These are phyloP conservation scores for Colletotrichum sp. DNA, from an alignment of 2,329 filamentous ascomycete genomes.

Conservation along the genomic window DNA sequence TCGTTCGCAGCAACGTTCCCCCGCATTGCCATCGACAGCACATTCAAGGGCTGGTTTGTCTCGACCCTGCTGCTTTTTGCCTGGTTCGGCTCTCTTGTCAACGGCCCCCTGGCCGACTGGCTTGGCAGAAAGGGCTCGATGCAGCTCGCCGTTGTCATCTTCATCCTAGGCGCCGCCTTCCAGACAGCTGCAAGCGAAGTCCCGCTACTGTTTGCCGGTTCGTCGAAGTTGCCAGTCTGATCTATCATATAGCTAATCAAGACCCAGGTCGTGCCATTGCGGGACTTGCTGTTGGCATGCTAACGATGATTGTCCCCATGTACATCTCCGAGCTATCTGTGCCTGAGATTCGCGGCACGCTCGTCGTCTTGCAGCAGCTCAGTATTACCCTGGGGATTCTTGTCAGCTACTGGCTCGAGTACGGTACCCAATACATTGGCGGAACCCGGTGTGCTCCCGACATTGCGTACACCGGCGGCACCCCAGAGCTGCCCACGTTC, in stretches of 20 bases:
- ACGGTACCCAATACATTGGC: slow-evolving; percentile 43
- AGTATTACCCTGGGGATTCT: slow-evolving; percentile 47
- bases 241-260: not conserved
- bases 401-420: slow-evolving; percentile 46
- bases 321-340: slow-evolving; percentile 53
- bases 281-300: slow-evolving; percentile 46
- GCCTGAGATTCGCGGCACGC: slow-evolving; percentile 50
- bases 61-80: slow-evolving; percentile 52
- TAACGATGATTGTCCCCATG: slow-evolving; percentile 43
- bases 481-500: slow-evolving; percentile 38
- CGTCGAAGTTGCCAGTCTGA: not conserved
- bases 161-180: slow-evolving; percentile 45
- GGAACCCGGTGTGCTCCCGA: slow-evolving; percentile 51
- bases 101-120: slow-evolving; percentile 40
- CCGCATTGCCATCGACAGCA: slow-evolving; percentile 43
- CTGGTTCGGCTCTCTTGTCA: slow-evolving; percentile 52
- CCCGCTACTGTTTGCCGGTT: slow-evolving; percentile 39
- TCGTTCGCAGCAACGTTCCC: slow-evolving; percentile 39
- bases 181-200: slow-evolving; percentile 44
- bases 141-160: slow-evolving; percentile 36
- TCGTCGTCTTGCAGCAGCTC: slow-evolving; percentile 48
- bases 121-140: slow-evolving; percentile 38
- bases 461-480: slow-evolving; percentile 50
- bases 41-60: slow-evolving; percentile 58
- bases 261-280: slow-evolving; percentile 42